Base-by-base conservation (phyloP, 1,284 basidiomycete species). In the Microbotryum saponariae region DNA sequence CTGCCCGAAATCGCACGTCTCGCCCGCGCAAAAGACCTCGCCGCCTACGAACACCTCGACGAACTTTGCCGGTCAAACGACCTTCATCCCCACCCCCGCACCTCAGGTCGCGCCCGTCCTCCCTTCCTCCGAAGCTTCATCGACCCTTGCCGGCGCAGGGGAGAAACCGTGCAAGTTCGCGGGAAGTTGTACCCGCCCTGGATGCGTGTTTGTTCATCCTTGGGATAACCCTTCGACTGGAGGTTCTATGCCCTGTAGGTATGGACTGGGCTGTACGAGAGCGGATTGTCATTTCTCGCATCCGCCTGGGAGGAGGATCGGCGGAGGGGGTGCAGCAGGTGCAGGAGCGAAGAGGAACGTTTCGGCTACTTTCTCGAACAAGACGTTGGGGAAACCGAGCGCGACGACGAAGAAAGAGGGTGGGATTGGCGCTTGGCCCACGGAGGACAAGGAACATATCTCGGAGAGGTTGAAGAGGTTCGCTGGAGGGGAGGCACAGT, bases 201-300 rank as follows among this genome's bases (percentile, higher is more conserved):
- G 79, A 56, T 91, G 88, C 74, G 75, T 83, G 9, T 91, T 82
- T 70, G 76, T 81, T 59, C 84, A 88, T 69, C 88, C 88, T 25
- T 70, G 70, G 65, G 69, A 70, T 50, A 76, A 61, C 29, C 57
- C 64, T 47, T 44, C 45, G 9, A 31, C 50, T 33, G 48, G 59
- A 45, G 59, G 58, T 12, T 50, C 60, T 3, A 60, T 69, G 33
- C 82, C 81, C 31, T 91, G 88, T 74, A 82, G 84, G 54, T 91
- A 87, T 68, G 88, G 86, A 23, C 77, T 85, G 2, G 81, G 75
- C n/a, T 91, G 88, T 74, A 91, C 88, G 10, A 83, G 86, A 59
- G 82, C 83, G 18, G 79, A 81, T 53, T 91, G 88, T 73, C 76
- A 82, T 6, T 91, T 83, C 79, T 83, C 86, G 68, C 88, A 91